Percentiles rank a stretch among this genome's conserved stretches.
These are phyloP conservation scores for Plasmodium chabaudi DNA, from an alignment of 169 alveolate genomes.

Conservation along the genomic window DNA sequence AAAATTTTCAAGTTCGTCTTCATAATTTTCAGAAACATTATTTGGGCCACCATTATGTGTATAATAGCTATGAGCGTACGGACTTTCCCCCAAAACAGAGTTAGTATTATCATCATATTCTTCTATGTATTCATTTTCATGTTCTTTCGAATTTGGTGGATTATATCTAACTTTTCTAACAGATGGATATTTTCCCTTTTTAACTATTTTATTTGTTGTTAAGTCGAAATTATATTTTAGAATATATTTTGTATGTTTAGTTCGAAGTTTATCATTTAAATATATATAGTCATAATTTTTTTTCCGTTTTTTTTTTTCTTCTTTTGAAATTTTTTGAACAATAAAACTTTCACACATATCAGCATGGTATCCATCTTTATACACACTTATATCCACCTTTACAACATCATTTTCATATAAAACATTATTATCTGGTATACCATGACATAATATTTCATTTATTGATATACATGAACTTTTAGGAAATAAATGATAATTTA, in stretches of 20 bases:
- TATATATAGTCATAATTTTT: slow-evolving; percentile 45
- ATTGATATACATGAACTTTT: slow-evolving; percentile 82
- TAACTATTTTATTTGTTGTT: slow-evolving; percentile 22
- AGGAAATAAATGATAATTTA: slow-evolving; percentile 83
- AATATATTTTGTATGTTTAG: slow-evolving; percentile 42
- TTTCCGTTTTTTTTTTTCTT: slow-evolving; percentile 55
- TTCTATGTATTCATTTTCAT: neutral
- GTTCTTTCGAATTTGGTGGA: slow-evolving; percentile 48
- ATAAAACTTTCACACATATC: slow-evolving; percentile 85
- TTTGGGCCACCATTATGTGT: neutral
- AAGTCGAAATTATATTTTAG: slow-evolving; percentile 43
- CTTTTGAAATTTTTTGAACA: slow-evolving; percentile 48
- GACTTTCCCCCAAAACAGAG: neutral
- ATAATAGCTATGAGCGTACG: neutral
- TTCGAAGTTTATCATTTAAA: slow-evolving; percentile 30
- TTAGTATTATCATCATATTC: slow-evolving; percentile 50
- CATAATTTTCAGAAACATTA: neutral
- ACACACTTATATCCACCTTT: slow-evolving; percentile 82
- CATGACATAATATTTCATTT: slow-evolving; percentile 85
- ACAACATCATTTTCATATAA: slow-evolving; percentile 81
- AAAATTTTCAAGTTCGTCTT: slow-evolving; percentile 25
- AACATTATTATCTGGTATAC: slow-evolving; percentile 83
- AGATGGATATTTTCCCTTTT: slow-evolving; percentile 14
- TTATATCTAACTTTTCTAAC: slow-evolving; percentile 22
- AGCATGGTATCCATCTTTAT: slow-evolving; percentile 81